Evolutionary conservation across 2,329 filamentous ascomycete species (phyloP).

Genomic region (Parascedosporium putredinis): DNA sequence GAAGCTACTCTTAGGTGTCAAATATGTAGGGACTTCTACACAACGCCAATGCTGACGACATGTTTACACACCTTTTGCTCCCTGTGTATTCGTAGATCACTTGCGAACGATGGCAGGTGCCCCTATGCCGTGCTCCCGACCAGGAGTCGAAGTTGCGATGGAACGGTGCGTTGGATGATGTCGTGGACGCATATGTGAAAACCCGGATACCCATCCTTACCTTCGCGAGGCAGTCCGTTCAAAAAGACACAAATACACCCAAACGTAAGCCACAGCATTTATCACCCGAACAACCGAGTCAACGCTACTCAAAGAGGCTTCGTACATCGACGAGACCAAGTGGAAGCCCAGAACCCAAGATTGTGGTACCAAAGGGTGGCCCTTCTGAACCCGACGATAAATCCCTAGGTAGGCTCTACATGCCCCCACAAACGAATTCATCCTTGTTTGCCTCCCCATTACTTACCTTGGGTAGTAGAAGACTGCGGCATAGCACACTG

Average conservation of each 20-base stretch:
- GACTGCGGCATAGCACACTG: slow-evolving; percentile 74
- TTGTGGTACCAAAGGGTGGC: slow-evolving; percentile 10
- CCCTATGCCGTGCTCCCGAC: slow-evolving; percentile 71
- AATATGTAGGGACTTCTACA: slow-evolving; percentile 96
- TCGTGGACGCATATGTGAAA: slow-evolving; percentile 66
- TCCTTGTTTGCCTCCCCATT: no score
- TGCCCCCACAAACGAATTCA: slow-evolving; percentile 11
- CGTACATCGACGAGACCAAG: slow-evolving; percentile 41
- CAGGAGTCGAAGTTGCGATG: slow-evolving; percentile 77
- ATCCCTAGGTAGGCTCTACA: slow-evolving; percentile 8
- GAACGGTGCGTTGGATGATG: slow-evolving; percentile 77
- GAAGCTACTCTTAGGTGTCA: slow-evolving; percentile 87
- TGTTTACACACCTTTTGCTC: slow-evolving; percentile 97
- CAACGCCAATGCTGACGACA: slow-evolving; percentile 86
- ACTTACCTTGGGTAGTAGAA: no score
- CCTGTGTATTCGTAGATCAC: slow-evolving; percentile 78
- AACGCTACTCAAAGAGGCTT: slow-evolving; percentile 30
- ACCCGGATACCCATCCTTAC: slow-evolving; percentile 34
- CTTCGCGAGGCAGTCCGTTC: slow-evolving; percentile 4
- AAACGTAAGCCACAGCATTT: slow-evolving; percentile 42
- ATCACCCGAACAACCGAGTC: slow-evolving; percentile 15
- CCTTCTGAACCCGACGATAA: slow-evolving; percentile 22
- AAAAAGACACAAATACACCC: slow-evolving; percentile 13
- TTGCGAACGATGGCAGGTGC: slow-evolving; percentile 77
- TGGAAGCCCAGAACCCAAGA: slow-evolving; percentile 20